These are phyloP conservation scores for Neurospora tetraspora DNA, from an alignment of 495 filamentous ascomycete genomes.

Conservation along the genomic window DNA sequence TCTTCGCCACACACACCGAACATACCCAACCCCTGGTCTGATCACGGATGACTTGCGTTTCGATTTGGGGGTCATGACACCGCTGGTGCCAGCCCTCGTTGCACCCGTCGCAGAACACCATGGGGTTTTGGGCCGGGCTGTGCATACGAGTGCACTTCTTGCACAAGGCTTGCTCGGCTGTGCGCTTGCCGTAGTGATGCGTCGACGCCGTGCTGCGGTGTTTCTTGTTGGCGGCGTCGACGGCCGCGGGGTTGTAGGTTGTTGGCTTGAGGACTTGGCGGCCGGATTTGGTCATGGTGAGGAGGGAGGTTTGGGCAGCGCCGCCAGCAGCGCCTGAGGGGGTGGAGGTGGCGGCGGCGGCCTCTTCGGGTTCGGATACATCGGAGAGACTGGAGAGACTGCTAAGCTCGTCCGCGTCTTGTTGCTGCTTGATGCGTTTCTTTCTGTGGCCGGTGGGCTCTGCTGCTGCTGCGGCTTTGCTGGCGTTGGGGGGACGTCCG, in stretches of 20 bases:
- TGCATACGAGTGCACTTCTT: constrained; percentile 69
- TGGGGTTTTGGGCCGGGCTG: constrained; percentile 67
- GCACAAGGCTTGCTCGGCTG: constrained; percentile 49
- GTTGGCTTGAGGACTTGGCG: constrained; percentile 68
- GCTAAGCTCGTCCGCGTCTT: constrained; percentile 2
- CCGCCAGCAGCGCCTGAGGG: no score
- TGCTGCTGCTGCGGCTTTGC: background rate
- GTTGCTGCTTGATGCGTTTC: constrained; percentile 12
- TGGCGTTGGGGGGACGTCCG: background rate
- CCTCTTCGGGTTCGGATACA: constrained; percentile 2
- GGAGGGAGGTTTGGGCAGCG: constrained; percentile 40
- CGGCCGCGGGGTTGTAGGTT: constrained; percentile 52
- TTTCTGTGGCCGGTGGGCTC: constrained; percentile 2
- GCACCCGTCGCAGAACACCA: constrained; percentile 93
- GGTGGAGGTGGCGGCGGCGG: background rate
- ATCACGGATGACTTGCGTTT: constrained; percentile 53
- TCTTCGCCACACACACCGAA: constrained; percentile 47
- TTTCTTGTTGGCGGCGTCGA: constrained; percentile 23
- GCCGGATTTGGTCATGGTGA: constrained; percentile 72
- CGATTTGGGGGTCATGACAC: constrained; percentile 79
- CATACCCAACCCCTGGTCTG: constrained; percentile 70
- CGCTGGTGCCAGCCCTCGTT: constrained; percentile 82
- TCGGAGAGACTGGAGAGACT: constrained; percentile 10
- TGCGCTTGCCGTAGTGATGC: constrained; percentile 35
- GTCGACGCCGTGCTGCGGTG: constrained; percentile 18